phyloP scores from a whole-genome alignment of 106 monocot genomes.

The Chionographis japonica region DNA sequence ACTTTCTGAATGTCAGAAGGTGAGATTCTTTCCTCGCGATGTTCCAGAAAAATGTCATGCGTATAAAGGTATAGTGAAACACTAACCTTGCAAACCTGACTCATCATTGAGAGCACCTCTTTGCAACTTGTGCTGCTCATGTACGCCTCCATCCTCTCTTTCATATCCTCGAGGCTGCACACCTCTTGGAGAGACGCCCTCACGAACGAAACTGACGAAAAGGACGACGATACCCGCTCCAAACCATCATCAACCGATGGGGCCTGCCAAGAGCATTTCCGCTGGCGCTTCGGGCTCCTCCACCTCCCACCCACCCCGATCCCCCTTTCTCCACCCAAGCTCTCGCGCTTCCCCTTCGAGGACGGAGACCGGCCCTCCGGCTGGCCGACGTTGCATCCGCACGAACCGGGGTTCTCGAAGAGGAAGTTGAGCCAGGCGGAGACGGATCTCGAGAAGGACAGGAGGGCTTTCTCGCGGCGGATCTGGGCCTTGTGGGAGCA shows the following conservation, averaged over 20 bases:
- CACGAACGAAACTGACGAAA: not conserved
- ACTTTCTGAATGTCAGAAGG: too few relatives aligned
- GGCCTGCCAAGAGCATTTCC: not conserved
- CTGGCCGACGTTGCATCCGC: constrained; percentile 17
- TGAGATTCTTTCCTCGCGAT: too few relatives aligned
- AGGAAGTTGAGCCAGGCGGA: constrained; percentile 52
- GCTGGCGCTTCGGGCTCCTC: constrained; percentile 31
- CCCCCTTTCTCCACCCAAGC: constrained; percentile 12
- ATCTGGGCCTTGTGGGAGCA: constrained; percentile 34
- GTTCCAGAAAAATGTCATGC: too few relatives aligned
- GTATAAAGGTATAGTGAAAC: not conserved
- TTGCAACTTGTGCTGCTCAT: constrained; percentile 35
- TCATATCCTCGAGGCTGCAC: constrained; percentile 43
- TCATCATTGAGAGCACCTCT: constrained; percentile 50
- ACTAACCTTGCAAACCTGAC: constrained; percentile 51
- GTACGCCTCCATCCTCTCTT: constrained; percentile 36
- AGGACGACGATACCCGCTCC: not conserved
- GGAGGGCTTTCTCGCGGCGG: constrained; percentile 19
- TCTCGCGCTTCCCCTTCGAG: constrained; percentile 23
- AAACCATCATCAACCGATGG: not conserved
- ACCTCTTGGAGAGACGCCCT: constrained; percentile 32
- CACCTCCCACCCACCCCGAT: constrained; percentile 2
- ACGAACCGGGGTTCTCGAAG: constrained; percentile 27
- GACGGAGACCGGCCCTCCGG: not conserved
- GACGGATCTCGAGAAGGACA: constrained; percentile 23